Base-by-base conservation (phyloP, 75 land plant genomes). In the Pinus taeda region DNA sequence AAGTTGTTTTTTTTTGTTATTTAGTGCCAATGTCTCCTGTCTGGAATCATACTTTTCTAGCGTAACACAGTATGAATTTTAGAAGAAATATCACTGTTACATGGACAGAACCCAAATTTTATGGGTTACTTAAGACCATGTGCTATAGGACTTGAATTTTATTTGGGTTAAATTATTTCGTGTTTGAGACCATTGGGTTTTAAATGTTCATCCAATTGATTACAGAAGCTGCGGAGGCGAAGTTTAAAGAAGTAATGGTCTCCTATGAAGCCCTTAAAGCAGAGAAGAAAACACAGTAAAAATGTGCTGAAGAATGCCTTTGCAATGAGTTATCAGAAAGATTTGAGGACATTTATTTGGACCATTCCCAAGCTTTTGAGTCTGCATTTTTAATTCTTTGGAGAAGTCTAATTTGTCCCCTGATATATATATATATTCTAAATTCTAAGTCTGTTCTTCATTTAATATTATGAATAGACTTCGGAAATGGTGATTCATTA, bases 191-290 rank as follows among this genome's bases (percentile, higher is more conserved):
- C 20, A 26, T 26, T 39, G 20, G 20, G 12, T 42, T 69, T 8
- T 37, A 74, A 13, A 12, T 24, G 15, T 53, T 15, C 37, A 22
- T 74, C 26, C 69, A 13, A 20, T 76, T 60, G 73, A 4, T 76
- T 85, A 78, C 90, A 90, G 92, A 90, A 70, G 88, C 80, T 69
- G 90, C 92, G 42, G 92, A 90, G 71, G 90, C 82, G 37, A 90
- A 85, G 63, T 90, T 90, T 75, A 88, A 85, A 71, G 88, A 90
- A 77, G 90, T 90, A 33, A 78, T 90, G 85, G 57, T 39, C 8
- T 88, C 92, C 8, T 90, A 88, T 71, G 92, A 90, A 79, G 92
- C 90, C 14, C 83, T 90, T 64, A 90, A 90, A 58, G n/a, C 9
- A 60, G 91, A 86, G 71, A 81, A 86, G 72, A 86, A 84, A 69